Evolutionary conservation across 345 rosid species (phyloP).

Genomic region (Viola odorata): DNA sequence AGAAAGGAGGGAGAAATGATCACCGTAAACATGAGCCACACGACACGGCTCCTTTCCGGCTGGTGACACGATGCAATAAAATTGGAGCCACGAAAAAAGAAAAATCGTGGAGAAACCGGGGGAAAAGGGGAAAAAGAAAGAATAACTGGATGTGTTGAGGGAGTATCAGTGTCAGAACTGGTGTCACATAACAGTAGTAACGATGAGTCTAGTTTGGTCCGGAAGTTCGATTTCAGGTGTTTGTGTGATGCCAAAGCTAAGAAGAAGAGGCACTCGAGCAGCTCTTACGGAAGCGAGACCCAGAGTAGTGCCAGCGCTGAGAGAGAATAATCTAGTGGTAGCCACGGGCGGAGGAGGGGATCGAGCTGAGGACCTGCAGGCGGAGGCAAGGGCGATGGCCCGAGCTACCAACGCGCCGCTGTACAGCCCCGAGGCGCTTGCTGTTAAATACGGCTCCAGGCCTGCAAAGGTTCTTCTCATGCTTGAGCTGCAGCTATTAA

Average conservation of each 20-base stretch:
- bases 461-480: slow-evolving; percentile 52
- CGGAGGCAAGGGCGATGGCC: slow-evolving; percentile 74
- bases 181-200: too few relatives aligned
- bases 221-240: too few relatives aligned
- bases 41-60: too few relatives aligned
- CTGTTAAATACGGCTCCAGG: slow-evolving; percentile 59
- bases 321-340: slow-evolving; percentile 2
- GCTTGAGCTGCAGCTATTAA: background rate
- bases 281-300: slow-evolving; percentile 37
- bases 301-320: slow-evolving; percentile 11
- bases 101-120: too few relatives aligned
- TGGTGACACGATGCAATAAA: too few relatives aligned
- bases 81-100: too few relatives aligned
- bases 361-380: slow-evolving; percentile 72
- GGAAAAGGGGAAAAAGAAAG: too few relatives aligned
- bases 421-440: slow-evolving; percentile 70
- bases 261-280: slow-evolving; percentile 16
- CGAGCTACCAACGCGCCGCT: slow-evolving; percentile 80
- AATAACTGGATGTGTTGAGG: too few relatives aligned
- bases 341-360: slow-evolving; percentile 26
- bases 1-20: too few relatives aligned
- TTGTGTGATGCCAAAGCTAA: background rate
- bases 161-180: too few relatives aligned
- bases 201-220: too few relatives aligned
- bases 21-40: too few relatives aligned